Base-by-base conservation (phyloP, 2,329 filamentous ascomycete species). In the Fusarium poae region DNA sequence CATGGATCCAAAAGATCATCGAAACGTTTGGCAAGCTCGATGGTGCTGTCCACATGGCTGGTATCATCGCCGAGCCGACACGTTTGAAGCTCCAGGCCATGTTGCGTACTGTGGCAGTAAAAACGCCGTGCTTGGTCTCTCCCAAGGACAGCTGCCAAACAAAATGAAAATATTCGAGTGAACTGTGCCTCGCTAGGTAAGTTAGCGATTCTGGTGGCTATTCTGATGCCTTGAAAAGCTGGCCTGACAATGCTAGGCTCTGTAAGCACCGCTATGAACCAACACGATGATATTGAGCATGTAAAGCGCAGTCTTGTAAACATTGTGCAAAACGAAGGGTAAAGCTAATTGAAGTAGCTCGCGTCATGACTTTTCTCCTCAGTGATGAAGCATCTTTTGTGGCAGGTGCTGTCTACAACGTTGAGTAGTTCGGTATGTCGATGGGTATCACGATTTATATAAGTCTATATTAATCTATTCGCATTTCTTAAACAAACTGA, bases 41-140 rank as follows among this genome's bases (percentile, higher is more conserved):
- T 44, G 79, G 81, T 8, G 80, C 82, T 2, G 80, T 82, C 54
- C 83, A 84, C 53, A 81, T 76, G 58, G 76, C 76, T 1, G 74
- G 72, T 8, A 71, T 75, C 39, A 65, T 73, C 4, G 21, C 42
- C 1, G 30, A 52, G 0, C 59, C 62, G 2, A 46, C 15, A 0
- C 49, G 3, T 72, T 72, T 10, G 82, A 80, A 1, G 70, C 74
- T 3, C 68, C 72, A 0, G 72, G 73, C 8, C 67, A 73, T 12
- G 70, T 74, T 0, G 77, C 79, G 1, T 79, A 79, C 44, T 57
- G 65, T 2, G 74, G 58, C 8, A 78, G 76, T 25, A 79, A 79
- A 42, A 72, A 75, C 12, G 77, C 71, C 1, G 72, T 79, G 0
- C 59, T 79, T 4, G 76, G 77, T 0, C 58, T 80, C 18, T 74